Conservation (phyloP, 768 basidiomycete species). For the Boletellus emodensis region DNA sequence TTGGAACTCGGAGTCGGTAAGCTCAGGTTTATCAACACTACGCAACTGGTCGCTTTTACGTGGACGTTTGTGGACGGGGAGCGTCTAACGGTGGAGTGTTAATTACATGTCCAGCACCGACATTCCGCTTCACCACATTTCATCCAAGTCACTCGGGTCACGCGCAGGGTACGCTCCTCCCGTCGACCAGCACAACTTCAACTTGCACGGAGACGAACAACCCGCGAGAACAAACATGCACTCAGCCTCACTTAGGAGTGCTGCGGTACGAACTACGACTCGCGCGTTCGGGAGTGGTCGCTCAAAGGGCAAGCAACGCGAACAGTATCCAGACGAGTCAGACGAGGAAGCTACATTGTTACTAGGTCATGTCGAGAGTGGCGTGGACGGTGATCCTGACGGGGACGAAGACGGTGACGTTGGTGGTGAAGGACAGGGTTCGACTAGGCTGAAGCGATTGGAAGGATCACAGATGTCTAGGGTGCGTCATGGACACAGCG, state of each 20-base stretch:
- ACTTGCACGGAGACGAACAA: conserved; percentile 20
- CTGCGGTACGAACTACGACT: conserved; percentile 24
- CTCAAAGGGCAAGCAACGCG: conserved; percentile 39
- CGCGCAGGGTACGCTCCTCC: conserved; percentile 48
- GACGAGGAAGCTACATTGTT: conserved; percentile 56
- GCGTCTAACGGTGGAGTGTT: not conserved
- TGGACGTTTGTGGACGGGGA: not conserved
- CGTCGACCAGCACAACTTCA: conserved; percentile 24
- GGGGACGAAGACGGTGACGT: conserved; percentile 38
- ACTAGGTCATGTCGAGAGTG: conserved; percentile 35
- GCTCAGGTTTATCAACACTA: no score
- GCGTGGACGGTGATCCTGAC: conserved; percentile 34
- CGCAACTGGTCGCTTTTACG: no score
- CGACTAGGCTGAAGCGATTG: conserved; percentile 25
- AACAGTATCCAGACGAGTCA: conserved; percentile 57
- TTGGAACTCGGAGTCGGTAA: no score
- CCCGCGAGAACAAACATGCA: conserved; percentile 23
- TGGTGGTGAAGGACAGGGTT: conserved; percentile 29
- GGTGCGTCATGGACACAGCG: conserved; percentile 11
- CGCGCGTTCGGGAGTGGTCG: conserved; percentile 15
- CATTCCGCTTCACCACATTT: conserved; percentile 63
- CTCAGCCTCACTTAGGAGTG: conserved; percentile 30
- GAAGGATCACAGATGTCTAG: conserved; percentile 18
- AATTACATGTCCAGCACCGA: conserved; percentile 44
- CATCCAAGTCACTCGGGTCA: conserved; percentile 40